Base-by-base conservation (phyloP, 805 yeast genomes). In the Wickerhamiella alocasiicola region DNA sequence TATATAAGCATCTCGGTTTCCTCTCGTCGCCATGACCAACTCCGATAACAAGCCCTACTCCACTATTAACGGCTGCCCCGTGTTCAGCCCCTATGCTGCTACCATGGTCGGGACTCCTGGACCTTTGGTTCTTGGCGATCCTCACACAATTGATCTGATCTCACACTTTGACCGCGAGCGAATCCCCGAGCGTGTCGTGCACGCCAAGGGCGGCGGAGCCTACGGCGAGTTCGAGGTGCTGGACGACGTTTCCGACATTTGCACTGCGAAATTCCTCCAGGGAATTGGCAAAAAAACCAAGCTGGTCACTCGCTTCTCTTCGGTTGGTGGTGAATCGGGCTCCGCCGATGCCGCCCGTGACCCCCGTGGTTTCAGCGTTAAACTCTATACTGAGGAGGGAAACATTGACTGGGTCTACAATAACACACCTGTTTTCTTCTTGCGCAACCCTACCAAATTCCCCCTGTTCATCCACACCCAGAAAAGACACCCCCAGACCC, bases 211-310 rank as follows among this genome's bases (percentile, higher is more conserved):
- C 41, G 71, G 74, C 36, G 81, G 79, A 46, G 77, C 77, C 31
- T 70, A 65, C 52, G 76, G 78, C 29, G 63, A 63, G 47, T 74
- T 75, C 46, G 78, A 70, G 53, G 65, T 70, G 50, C 72, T 79
- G 18, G 76, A 74, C 54, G 71, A 74, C 25, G 59, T 73, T 41
- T 56, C 67, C 9, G 80, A 74, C 49, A 52, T 74, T 41, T 65
- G 72, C 16, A 36, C 47, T 21, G 59, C 66, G 24, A 56, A 54
- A 35, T 81, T 84, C 64, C 71, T 84, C 51, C 71, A 72, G 49
- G 65, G 71, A 34, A 68, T 80, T 42, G 95, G 95, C 51, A 82
- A 82, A 65, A 80, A 75, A 63, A 81, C 94, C 26, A 73, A 71
- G 56, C 69, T 76, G 46, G 59, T 74, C 42, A 57, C 66, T 30